Conservation (phyloP, 2,329 filamentous ascomycete species). For the Cladobotryum protrusum region DNA sequence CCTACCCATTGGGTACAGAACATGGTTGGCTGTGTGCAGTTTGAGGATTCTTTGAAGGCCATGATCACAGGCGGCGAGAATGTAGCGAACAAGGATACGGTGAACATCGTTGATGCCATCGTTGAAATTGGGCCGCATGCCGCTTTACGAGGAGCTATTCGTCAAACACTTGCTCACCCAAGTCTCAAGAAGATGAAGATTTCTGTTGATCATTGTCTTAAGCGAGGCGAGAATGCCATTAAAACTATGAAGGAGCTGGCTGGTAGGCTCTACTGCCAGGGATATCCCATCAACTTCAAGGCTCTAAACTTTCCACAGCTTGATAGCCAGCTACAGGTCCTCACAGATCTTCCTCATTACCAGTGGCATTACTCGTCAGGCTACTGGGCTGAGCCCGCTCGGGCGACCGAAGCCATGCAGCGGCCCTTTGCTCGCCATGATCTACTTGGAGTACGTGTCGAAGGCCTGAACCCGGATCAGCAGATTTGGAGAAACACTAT, state of each 20-base stretch:
- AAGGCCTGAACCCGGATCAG: background rate
- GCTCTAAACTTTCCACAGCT: background rate
- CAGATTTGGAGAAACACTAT: background rate
- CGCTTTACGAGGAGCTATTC: slow-evolving; percentile 39
- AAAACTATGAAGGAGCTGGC: slow-evolving; percentile 13
- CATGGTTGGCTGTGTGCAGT: slow-evolving; percentile 18
- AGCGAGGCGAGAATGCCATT: slow-evolving; percentile 11
- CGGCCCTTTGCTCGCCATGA: background rate
- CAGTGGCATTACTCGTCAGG: background rate
- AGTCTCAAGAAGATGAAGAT: background rate
- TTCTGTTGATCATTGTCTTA: slow-evolving; percentile 9
- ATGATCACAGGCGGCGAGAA: background rate
- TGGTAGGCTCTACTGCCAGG: slow-evolving; percentile 5
- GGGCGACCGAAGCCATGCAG: background rate
- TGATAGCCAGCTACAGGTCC: background rate
- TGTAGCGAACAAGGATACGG: too few species aligned
- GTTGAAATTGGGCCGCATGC: slow-evolving; percentile 42
- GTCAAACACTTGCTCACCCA: slow-evolving; percentile 29
- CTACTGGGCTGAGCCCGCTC: background rate
- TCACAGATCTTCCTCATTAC: background rate
- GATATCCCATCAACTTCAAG: slow-evolving; percentile 1
- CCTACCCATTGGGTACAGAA: slow-evolving; percentile 21
- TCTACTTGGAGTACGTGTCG: background rate
- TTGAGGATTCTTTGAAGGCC: background rate
- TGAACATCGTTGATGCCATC: slow-evolving; percentile 3